phyloP scores from a whole-genome alignment of 2,329 filamentous ascomycete species.

The Pyricularia grisea region DNA sequence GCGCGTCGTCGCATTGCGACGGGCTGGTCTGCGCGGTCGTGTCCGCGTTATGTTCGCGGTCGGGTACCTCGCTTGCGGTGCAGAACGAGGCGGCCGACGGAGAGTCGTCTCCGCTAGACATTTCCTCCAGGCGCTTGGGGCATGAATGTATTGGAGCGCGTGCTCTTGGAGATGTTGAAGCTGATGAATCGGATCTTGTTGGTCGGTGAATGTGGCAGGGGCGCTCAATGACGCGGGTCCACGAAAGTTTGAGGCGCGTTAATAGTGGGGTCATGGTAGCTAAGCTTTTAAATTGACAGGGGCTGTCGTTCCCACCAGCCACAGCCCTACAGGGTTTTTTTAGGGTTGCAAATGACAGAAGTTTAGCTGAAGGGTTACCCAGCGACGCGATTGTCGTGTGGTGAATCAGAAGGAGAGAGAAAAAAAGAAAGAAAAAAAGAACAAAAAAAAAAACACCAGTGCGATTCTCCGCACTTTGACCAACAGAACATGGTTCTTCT shows the following conservation, averaged over 20 bases:
- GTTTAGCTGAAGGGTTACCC: not conserved
- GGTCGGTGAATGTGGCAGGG: not conserved
- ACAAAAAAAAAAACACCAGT: too few species aligned
- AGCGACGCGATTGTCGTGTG: not conserved
- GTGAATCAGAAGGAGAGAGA: too few species aligned
- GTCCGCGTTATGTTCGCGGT: not conserved
- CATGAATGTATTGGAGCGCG: not conserved
- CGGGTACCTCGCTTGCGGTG: conserved; percentile 3
- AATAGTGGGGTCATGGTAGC: not conserved
- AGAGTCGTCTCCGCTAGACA: not conserved
- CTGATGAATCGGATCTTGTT: not conserved
- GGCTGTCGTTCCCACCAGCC: not conserved
- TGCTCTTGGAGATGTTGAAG: not conserved
- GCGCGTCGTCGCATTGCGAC: not conserved
- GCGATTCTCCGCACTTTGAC: too few species aligned
- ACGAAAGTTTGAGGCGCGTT: not conserved
- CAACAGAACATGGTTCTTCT: too few species aligned
- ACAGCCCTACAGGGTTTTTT: not conserved
- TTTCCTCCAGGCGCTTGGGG: not conserved
- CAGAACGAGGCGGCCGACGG: not conserved
- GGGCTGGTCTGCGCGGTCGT: conserved; percentile 3
- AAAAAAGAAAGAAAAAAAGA: too few species aligned
- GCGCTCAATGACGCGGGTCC: not conserved
- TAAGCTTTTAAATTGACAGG: not conserved
- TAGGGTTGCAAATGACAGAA: not conserved